A percentile compares a stretch with the other conserved stretches of the same genome.
Evolutionary conservation across 495 filamentous ascomycete species (phyloP).

Genomic region (Jackrogersella multiformis): DNA sequence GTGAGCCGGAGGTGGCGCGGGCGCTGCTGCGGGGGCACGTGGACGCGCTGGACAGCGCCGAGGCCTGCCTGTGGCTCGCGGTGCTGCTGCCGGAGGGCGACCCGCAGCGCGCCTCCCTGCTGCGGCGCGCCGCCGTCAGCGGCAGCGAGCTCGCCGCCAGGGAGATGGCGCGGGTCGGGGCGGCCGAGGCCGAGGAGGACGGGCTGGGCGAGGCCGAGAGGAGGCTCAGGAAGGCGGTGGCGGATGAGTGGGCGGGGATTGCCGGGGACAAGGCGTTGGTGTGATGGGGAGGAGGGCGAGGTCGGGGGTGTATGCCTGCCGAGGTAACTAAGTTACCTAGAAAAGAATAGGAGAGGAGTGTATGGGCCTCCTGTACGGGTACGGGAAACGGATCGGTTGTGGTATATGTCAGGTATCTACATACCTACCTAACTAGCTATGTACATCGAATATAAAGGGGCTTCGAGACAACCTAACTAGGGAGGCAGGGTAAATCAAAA

Average conservation of each 20-base stretch:
- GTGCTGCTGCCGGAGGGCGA: conserved; percentile 33
- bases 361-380: too few relatives aligned
- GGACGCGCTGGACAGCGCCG: conserved; percentile 43
- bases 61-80: conserved; percentile 39
- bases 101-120: conserved; percentile 26
- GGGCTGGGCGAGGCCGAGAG: conserved; percentile 26
- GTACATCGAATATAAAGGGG: too few relatives aligned
- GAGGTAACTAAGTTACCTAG: too few relatives aligned
- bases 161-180: conserved; percentile 28
- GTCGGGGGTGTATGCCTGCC: not conserved
- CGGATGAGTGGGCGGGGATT: conserved; percentile 38
- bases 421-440: too few relatives aligned
- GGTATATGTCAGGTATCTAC: too few relatives aligned
- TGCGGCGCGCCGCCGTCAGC: conserved; percentile 46
- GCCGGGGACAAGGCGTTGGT: conserved; percentile 13
- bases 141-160: conserved; percentile 35
- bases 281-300: too few relatives aligned
- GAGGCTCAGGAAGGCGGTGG: conserved; percentile 16
- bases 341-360: too few relatives aligned
- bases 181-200: conserved; percentile 4
- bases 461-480: too few relatives aligned
- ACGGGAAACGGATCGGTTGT: too few relatives aligned
- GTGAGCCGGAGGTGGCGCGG: conserved; percentile 29
- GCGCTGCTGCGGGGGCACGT: conserved; percentile 36
- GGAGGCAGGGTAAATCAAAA: too few relatives aligned